Base-by-base conservation (phyloP, 129 eudicot genomes). In the Artemisia tridentata region DNA sequence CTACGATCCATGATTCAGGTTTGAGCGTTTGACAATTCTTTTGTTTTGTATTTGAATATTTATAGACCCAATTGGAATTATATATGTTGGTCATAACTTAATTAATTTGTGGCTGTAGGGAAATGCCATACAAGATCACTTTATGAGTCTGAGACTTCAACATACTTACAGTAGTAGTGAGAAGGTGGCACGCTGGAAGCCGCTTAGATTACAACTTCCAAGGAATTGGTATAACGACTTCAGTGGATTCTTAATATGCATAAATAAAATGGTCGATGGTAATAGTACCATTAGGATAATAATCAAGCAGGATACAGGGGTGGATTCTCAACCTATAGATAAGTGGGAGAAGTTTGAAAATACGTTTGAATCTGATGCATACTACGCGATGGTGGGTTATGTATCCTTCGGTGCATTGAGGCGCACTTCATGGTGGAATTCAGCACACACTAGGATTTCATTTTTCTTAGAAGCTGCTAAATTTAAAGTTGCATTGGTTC, bases 1-100 rank as follows among this genome's bases (percentile, higher is more conserved):
- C 18, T 38, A 38, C 64, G 17, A 34, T 54, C 74, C 7, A 18
- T 69, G 74, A 31, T 69, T 18, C 65, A 69, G 74, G 74, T 54
- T 29, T 53, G 23, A 13, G 18, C 38, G n/a, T 64, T 46, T 46
- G 51, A 46, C 34, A 20, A 18, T 15, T 57, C 9, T 50, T 5
- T 18, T 31, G 48, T 54, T 50, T 53, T 29, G 14, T 29, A 17
- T 13, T 67, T 55, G 2, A 68, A 29, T 10, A 4, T 27, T 16
- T 18, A 12, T 66, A 65, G 17, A 18, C 8, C 11, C 18, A 50
- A 50, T 11, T 50, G 18, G 54, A 50, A 50, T 7, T 11, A 23
- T 23, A 23, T 46, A 13, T 65, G 38, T 65, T 45, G 18, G 16
- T 45, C 27, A 11, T 66, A 46, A 3, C 11, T 47, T 41, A n/a